Evolutionary conservation across 805 yeast species (phyloP).

Genomic region (Ascoidea rubescens): DNA sequence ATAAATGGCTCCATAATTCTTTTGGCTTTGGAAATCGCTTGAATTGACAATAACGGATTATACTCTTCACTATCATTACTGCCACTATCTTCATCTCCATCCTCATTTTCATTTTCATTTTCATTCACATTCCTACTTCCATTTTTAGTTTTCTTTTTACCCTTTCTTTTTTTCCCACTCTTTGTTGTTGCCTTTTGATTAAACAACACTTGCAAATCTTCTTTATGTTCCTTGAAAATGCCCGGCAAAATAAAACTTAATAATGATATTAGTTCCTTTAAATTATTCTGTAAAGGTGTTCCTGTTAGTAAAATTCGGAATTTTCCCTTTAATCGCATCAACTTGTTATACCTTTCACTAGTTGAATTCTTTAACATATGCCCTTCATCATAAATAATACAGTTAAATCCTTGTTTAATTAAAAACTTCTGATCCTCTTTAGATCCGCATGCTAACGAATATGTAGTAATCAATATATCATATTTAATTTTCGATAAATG

Average conservation of each 20-base stretch:
- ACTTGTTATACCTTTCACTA: conserved; percentile 74
- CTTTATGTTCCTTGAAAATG: conserved; percentile 67
- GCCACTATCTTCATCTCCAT: conserved; percentile 14
- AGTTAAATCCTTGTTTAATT: conserved; percentile 62
- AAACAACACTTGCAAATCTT: conserved; percentile 70
- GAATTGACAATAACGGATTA: conserved; percentile 76
- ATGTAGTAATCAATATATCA: conserved; percentile 91
- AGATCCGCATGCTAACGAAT: conserved; percentile 79
- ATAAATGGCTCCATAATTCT: conserved; percentile 99
- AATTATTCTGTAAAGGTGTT: conserved; percentile 90
- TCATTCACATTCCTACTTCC: conserved; percentile 13
- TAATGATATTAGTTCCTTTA: conserved; percentile 79
- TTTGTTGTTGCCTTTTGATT: conserved; percentile 75
- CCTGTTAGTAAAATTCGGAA: conserved; percentile 87
- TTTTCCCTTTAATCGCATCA: conserved; percentile 73
- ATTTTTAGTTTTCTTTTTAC: conserved; percentile 14
- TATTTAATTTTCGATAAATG: conserved; percentile 41
- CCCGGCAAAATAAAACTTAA: conserved; percentile 83
- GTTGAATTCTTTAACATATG: conserved; percentile 88
- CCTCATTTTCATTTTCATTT: conserved; percentile 3
- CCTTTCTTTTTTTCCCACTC: conserved; percentile 16
- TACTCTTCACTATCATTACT: conserved; percentile 29
- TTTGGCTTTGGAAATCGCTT: conserved; percentile 86
- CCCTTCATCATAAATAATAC: conserved; percentile 93
- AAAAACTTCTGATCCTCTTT: conserved; percentile 72